These are phyloP conservation scores for Aspergillus alliaceus DNA, from an alignment of 2,329 filamentous ascomycete genomes.

Conservation along the genomic window DNA sequence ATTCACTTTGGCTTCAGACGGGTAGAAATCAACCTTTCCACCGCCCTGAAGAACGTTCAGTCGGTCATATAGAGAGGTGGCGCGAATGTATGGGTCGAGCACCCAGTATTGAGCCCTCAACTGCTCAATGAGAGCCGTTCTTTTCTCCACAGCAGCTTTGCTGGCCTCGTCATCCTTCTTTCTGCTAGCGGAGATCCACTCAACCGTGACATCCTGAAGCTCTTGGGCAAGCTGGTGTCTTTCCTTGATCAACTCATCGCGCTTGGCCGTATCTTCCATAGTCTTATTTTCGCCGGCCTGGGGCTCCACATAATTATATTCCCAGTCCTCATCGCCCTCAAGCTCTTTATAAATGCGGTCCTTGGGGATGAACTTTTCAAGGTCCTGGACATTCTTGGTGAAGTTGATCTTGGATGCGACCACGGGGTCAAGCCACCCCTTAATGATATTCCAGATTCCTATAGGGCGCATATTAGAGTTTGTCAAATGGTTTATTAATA, in stretches of 20 bases:
- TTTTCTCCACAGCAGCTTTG: slow-evolving; percentile 54
- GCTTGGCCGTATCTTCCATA: slow-evolving; percentile 67
- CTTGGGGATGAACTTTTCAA: slow-evolving; percentile 72
- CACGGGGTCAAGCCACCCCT: slow-evolving; percentile 94
- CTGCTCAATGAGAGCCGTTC: slow-evolving; percentile 62
- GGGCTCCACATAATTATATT: slow-evolving; percentile 80
- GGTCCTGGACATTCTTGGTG: slow-evolving; percentile 75
- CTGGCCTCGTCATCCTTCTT: slow-evolving; percentile 47
- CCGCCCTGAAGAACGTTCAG: slow-evolving; percentile 67
- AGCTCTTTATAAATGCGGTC: slow-evolving; percentile 76
- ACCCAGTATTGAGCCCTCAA: slow-evolving; percentile 81
- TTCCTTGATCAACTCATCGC: slow-evolving; percentile 63
- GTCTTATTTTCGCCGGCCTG: slow-evolving; percentile 70
- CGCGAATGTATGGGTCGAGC: slow-evolving; percentile 82
- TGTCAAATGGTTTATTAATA: not conserved
- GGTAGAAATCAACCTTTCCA: slow-evolving; percentile 73
- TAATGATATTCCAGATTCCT: slow-evolving; percentile 96
- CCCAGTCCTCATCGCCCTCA: slow-evolving; percentile 82
- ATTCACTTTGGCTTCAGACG: slow-evolving; percentile 27
- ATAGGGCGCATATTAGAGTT: not conserved
- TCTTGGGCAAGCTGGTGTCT: slow-evolving; percentile 66
- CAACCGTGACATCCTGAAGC: slow-evolving; percentile 71
- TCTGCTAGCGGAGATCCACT: slow-evolving; percentile 66
- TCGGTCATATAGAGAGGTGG: slow-evolving; percentile 82
- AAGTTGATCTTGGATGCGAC: slow-evolving; percentile 94